Percentiles rank a stretch among this genome's conserved stretches.
Evolutionary conservation across 441 rosid genomes (phyloP).

Genomic region (Arabidopsis hybrid): DNA sequence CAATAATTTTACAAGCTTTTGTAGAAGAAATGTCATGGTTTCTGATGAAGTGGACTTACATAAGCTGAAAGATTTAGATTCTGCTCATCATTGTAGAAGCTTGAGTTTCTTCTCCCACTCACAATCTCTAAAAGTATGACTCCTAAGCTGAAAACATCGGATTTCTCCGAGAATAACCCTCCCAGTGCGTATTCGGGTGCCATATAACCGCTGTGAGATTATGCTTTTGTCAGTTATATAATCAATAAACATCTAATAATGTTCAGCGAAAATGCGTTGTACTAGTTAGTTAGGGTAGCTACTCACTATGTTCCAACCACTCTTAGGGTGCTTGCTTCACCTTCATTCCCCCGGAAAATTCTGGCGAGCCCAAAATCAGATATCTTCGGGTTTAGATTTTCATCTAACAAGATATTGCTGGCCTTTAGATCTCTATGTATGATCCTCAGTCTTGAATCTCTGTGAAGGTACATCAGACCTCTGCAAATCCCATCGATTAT

Average conservation of each 20-base stretch:
- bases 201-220: conserved; percentile 57
- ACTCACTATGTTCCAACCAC: conserved; percentile 94
- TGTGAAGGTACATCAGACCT: conserved; percentile 87
- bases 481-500: conserved; percentile 84
- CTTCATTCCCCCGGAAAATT: conserved; percentile 75
- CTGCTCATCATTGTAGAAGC: conserved; percentile 47
- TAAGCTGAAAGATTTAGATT: conserved; percentile 50
- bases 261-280: neutral
- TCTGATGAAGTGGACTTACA: conserved; percentile 45
- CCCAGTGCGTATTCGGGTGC: conserved; percentile 63
- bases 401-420: conserved; percentile 81
- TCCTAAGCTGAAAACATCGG: conserved; percentile 69
- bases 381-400: conserved; percentile 77
- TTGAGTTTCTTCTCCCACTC: conserved; percentile 58
- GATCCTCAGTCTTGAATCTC: conserved; percentile 75
- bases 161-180: conserved; percentile 63
- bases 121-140: conserved; percentile 63
- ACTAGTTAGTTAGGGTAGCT: neutral
- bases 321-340: conserved; percentile 72
- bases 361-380: conserved; percentile 92
- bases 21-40: conserved; percentile 6
- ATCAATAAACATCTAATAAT: neutral
- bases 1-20: neutral
- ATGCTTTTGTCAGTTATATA: conserved; percentile 20
- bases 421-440: conserved; percentile 87